Evolutionary conservation across 2,329 filamentous ascomycete genomes (phyloP).

Genomic region (Aureobasidium sp.): DNA sequence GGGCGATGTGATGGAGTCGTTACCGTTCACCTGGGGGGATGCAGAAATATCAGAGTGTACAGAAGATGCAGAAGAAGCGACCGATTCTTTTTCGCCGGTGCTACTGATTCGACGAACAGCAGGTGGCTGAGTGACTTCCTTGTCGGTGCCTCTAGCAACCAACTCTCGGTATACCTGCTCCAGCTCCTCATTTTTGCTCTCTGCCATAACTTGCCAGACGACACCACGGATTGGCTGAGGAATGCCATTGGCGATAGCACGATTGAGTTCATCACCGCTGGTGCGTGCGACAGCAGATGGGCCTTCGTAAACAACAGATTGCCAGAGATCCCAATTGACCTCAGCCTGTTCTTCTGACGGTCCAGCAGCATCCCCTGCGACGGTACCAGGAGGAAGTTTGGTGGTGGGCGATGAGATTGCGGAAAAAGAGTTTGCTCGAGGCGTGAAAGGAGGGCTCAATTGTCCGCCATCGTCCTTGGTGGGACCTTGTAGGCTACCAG

Average conservation of each 20-base stretch:
- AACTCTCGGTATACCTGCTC: conserved; percentile 83
- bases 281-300: conserved; percentile 80
- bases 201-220: conserved; percentile 94
- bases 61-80: conserved; percentile 75
- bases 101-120: conserved; percentile 32
- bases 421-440: conserved; percentile 20
- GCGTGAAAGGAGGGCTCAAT: conserved; percentile 4
- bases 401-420: conserved; percentile 39
- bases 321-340: conserved; percentile 99
- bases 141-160: conserved; percentile 70
- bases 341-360: conserved; percentile 64
- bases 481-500: conserved; percentile 37
- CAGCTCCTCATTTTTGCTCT: conserved; percentile 87
- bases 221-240: conserved; percentile 94
- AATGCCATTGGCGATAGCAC: conserved; percentile 86
- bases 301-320: conserved; percentile 89
- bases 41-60: conserved; percentile 70
- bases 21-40: not conserved
- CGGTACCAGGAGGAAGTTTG: conserved; percentile 74
- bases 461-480: conserved; percentile 27
- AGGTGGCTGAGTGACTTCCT: conserved; percentile 44
- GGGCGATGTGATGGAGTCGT: conserved; percentile 37
- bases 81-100: conserved; percentile 58
- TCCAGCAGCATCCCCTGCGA: conserved; percentile 69
- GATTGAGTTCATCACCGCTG: conserved; percentile 82